A percentile compares a stretch with the other conserved stretches of the same genome.
phyloP scores from a whole-genome alignment of 2,329 filamentous ascomycete genomes.

The Paraphaeosphaeria minitans region DNA sequence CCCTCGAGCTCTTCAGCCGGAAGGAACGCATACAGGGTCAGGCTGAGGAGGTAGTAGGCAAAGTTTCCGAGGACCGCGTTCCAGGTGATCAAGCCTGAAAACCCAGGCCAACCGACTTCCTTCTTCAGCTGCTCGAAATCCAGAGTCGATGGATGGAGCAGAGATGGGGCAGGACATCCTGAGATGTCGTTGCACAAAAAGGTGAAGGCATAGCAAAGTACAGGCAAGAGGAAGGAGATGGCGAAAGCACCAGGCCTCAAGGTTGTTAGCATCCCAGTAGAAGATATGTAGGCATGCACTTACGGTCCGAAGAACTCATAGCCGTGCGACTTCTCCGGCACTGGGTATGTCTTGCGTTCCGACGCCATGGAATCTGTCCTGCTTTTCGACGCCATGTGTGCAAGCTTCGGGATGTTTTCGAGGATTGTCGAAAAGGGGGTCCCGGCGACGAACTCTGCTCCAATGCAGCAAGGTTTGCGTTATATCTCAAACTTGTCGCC shows the following conservation, averaged over 20 bases:
- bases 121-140: constrained; percentile 73
- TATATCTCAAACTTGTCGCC: not conserved
- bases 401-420: constrained; percentile 4
- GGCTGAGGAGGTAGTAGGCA: constrained; percentile 77
- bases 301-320: constrained; percentile 51
- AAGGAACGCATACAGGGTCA: constrained; percentile 75
- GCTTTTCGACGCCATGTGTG: constrained; percentile 35
- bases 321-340: constrained; percentile 40
- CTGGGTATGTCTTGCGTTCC: constrained; percentile 26
- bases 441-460: not conserved
- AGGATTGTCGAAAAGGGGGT: constrained; percentile 22
- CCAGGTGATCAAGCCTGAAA: constrained; percentile 72
- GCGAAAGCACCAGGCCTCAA: constrained; percentile 73
- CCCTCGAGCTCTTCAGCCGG: constrained; percentile 76
- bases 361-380: constrained; percentile 36
- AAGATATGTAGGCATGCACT: constrained; percentile 18
- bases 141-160: constrained; percentile 73
- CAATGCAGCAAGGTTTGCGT: not conserved
- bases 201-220: constrained; percentile 77
- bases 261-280: constrained; percentile 17
- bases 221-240: constrained; percentile 80
- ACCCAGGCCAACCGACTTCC: constrained; percentile 84
- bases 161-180: constrained; percentile 84
- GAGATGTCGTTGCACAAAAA: constrained; percentile 93
- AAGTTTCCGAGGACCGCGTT: constrained; percentile 71